Evolutionary conservation across 805 yeast species (phyloP).

Genomic region (Yarrowia phangngaensis): DNA sequence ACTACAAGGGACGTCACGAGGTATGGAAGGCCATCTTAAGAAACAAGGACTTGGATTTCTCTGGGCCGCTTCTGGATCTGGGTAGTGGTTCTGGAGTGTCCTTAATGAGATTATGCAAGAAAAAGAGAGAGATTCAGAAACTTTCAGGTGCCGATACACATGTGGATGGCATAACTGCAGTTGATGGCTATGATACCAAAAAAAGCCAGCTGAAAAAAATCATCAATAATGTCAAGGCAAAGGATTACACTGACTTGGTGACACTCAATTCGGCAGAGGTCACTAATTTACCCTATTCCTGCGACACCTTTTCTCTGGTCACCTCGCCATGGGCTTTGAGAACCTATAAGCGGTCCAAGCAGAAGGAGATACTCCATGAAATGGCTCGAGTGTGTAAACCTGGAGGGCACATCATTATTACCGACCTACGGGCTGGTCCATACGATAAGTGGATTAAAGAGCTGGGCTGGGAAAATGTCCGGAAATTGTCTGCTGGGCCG

Average conservation of each 20-base stretch:
- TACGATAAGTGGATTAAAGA: constrained; percentile 19
- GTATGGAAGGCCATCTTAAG: constrained; percentile 10
- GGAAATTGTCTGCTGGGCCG: constrained; percentile 15
- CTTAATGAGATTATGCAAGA: constrained; percentile 16
- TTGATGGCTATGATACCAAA: constrained; percentile 10
- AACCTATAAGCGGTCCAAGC: not conserved
- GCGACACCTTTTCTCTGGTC: constrained; percentile 11
- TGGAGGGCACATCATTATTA: constrained; percentile 19
- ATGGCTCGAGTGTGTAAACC: constrained; percentile 25
- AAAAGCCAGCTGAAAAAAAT: constrained; percentile 23
- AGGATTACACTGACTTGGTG: constrained; percentile 20
- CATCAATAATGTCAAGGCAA: constrained; percentile 23
- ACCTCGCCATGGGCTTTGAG: constrained; percentile 19
- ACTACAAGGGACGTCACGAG: constrained; percentile 14
- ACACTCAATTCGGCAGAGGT: constrained; percentile 11
- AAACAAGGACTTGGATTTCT: constrained; percentile 4
- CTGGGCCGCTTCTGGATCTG: constrained; percentile 13
- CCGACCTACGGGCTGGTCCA: constrained; percentile 3
- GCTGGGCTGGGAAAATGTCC: constrained; percentile 22
- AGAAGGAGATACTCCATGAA: constrained; percentile 7
- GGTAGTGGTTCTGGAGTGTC: constrained; percentile 16
- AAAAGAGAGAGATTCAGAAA: constrained; percentile 12
- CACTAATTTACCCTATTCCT: constrained; percentile 17
- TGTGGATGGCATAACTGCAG: constrained; percentile 7
- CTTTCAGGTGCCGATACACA: not conserved